A percentile compares a stretch with the other conserved stretches of the same genome.
These are phyloP conservation scores for Andrographis paniculata DNA, from an alignment of 305 asterid species.

Conservation along the genomic window DNA sequence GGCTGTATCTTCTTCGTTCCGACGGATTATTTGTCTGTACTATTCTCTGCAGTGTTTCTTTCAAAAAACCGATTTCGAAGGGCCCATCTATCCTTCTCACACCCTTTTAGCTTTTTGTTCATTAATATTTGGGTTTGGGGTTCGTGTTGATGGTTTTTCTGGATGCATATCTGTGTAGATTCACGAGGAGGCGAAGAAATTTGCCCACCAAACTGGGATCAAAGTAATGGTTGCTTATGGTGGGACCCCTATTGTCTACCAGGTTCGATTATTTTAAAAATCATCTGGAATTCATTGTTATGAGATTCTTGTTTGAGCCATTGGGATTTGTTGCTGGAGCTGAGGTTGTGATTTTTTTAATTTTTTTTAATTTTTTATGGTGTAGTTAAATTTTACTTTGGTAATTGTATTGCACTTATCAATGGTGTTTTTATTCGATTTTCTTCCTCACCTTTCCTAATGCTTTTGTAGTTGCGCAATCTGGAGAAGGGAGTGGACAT, in stretches of 20 bases:
- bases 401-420: not conserved
- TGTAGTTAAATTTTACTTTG: too few species aligned
- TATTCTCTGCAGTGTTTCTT: not conserved
- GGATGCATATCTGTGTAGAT: not conserved
- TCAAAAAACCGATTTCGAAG: not conserved
- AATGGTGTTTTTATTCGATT: not conserved
- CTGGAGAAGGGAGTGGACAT: conserved; percentile 71
- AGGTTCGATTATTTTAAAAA: too few species aligned
- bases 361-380: too few species aligned
- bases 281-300: too few species aligned
- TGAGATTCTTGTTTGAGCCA: too few species aligned
- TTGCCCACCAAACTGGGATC: conserved; percentile 50
- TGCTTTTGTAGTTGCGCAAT: conserved; percentile 23
- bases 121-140: not conserved
- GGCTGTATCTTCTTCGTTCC: not conserved
- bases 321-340: too few species aligned
- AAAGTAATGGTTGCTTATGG: conserved; percentile 64
- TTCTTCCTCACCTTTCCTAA: not conserved
- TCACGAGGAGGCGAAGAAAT: conserved; percentile 28
- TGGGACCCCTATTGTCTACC: conserved; percentile 54
- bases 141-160: not conserved
- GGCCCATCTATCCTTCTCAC: too few species aligned
- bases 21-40: too few species aligned
- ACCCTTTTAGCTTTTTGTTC: not conserved
- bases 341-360: too few species aligned